Percentiles rank a stretch among this genome's conserved stretches.
phyloP scores from a whole-genome alignment of 345 rosid genomes.

The Dimocarpus longan region DNA sequence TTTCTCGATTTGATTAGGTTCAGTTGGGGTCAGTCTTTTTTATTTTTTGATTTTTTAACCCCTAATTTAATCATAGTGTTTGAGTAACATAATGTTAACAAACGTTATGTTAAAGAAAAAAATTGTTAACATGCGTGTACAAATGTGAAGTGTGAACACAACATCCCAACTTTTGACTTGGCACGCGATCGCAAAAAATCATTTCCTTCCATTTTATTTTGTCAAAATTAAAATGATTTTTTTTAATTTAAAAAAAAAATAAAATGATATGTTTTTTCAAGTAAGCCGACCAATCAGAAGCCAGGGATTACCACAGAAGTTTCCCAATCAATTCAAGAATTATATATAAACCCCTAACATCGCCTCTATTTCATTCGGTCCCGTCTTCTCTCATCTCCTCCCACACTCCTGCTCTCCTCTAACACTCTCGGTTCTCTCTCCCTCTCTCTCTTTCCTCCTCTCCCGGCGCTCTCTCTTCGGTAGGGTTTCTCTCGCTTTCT shows the following conservation, averaged over 20 bases:
- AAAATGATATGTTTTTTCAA: no score
- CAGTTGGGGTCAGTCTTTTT: no score
- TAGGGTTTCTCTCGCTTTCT: slow-evolving; percentile 5
- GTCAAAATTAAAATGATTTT: neutral
- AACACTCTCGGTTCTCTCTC: neutral
- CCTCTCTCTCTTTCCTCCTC: neutral
- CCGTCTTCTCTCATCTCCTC: neutral
- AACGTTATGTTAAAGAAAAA: no score
- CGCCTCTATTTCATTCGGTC: neutral
- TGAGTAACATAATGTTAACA: no score
- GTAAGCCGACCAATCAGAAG: slow-evolving; percentile 20
- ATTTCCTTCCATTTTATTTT: neutral
- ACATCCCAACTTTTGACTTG: neutral
- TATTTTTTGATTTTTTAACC: no score
- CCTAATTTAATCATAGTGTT: no score
- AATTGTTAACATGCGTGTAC: neutral
- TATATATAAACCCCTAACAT: neutral
- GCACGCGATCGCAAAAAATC: neutral
- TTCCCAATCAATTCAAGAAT: neutral
- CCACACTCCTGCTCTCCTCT: neutral
- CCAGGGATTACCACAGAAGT: slow-evolving; percentile 19
- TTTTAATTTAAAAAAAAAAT: no score
- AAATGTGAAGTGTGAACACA: neutral
- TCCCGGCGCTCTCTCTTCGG: slow-evolving; percentile 13
- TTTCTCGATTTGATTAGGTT: no score